A percentile compares a stretch with the other conserved stretches of the same genome.
Conservation (phyloP, 2,329 filamentous ascomycete genomes). For the Fusarium odoratissimum region DNA sequence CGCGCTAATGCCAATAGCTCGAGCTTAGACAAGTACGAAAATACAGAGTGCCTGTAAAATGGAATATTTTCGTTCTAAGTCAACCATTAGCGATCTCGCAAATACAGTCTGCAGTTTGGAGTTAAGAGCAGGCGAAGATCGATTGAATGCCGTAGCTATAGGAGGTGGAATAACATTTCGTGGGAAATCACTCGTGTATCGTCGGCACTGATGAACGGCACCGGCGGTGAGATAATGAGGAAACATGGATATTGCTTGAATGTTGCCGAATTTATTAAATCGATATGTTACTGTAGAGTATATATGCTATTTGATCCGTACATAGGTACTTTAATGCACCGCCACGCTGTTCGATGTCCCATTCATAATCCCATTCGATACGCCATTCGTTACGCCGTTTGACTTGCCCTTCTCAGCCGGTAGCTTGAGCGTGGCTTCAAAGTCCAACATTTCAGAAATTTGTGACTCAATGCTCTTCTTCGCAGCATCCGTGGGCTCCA, state of each 20-base stretch:
- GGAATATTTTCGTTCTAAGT: neutral
- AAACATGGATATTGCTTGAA: too few species aligned
- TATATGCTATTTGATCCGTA: fast-evolving
- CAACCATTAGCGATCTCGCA: too few species aligned
- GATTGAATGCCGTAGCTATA: too few species aligned
- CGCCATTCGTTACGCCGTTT: neutral
- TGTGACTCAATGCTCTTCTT: constrained; percentile 56
- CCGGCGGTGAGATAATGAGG: neutral
- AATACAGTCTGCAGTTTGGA: too few species aligned
- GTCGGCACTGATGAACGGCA: neutral
- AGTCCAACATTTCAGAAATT: constrained; percentile 56
- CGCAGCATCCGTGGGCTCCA: constrained; percentile 56
- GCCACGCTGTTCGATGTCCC: neutral
- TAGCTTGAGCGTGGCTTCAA: constrained; percentile 47
- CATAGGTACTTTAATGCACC: neutral
- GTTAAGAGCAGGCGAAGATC: too few species aligned
- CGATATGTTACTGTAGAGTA: fast-evolving
- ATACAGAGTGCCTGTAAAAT: neutral
- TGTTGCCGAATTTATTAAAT: neutral
- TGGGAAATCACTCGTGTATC: neutral
- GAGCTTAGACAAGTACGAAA: neutral
- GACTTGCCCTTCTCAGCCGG: neutral
- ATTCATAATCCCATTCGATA: neutral
- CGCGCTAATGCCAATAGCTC: neutral
- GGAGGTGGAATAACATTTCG: too few species aligned